Conservation (phyloP, 2,329 filamentous ascomycete genomes). For the Trichophyton rubrum region DNA sequence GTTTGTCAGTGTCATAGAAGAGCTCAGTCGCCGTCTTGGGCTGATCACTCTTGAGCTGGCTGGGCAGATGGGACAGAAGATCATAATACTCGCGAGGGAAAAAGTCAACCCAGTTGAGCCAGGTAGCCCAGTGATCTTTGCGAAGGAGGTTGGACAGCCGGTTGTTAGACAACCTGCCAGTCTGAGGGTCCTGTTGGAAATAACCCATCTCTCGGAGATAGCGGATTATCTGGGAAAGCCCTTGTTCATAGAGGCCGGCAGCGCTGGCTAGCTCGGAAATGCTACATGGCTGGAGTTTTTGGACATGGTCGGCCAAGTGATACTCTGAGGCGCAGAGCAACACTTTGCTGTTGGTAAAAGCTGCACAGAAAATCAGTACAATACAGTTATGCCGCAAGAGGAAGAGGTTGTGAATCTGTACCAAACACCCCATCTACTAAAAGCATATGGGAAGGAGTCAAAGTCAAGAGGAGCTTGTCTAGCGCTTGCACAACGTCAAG, state of each 20-base stretch:
- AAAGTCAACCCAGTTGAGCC: neutral
- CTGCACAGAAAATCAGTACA: neutral
- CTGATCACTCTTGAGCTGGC: neutral
- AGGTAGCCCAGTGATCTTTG: neutral
- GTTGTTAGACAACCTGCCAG: neutral
- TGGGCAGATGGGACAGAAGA: neutral
- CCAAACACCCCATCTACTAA: neutral
- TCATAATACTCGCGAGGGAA: neutral
- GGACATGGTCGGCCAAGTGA: neutral
- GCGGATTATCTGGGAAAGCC: neutral
- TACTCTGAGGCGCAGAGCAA: neutral
- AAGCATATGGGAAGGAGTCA: neutral
- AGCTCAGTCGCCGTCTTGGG: neutral
- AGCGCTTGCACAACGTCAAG: neutral
- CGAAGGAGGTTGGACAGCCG: neutral
- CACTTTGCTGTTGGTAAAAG: constrained; percentile 1
- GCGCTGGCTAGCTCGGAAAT: neutral
- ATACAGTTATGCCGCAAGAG: neutral
- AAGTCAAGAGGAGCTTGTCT: neutral
- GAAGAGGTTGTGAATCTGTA: neutral
- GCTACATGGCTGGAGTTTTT: neutral
- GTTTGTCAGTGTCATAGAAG: neutral
- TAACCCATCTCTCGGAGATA: neutral
- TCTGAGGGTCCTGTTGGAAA: neutral
- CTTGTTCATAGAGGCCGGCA: neutral